Percentiles rank a stretch among this genome's conserved stretches.
phyloP scores from a whole-genome alignment of 345 rosid genomes.

The Abelmoschus esculentus region DNA sequence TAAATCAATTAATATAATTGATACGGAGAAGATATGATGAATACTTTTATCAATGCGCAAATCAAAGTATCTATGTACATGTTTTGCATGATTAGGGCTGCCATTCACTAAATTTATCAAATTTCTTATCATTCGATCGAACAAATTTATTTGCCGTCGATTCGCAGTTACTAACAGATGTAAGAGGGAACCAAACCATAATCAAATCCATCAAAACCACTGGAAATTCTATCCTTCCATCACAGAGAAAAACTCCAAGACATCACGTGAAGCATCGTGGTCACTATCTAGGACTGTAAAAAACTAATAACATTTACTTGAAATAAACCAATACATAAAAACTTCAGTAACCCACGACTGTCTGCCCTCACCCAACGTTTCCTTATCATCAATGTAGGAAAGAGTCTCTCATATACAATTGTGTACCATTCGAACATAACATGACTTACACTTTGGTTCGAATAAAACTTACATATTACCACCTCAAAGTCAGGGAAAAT shows the following conservation, averaged over 20 bases:
- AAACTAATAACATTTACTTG: neutral
- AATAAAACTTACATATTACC: neutral
- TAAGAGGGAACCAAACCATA: neutral
- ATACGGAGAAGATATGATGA: too few species aligned
- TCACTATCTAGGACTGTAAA: constrained; percentile 24
- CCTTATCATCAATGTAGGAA: constrained; percentile 18
- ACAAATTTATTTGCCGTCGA: too few species aligned
- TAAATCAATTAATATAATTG: too few species aligned
- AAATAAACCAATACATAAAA: neutral
- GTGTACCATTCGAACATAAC: constrained; percentile 5
- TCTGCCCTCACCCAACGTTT: constrained; percentile 14
- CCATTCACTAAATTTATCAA: neutral
- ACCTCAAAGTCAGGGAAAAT: too few species aligned
- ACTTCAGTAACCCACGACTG: constrained; percentile 18
- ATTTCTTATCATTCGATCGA: too few species aligned
- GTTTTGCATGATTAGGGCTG: constrained; percentile 12
- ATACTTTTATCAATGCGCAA: neutral
- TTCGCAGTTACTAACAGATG: too few species aligned
- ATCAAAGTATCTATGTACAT: constrained; percentile 2
- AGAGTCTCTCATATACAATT: constrained; percentile 7
- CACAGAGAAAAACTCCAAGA: constrained; percentile 24
- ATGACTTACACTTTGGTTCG: neutral
- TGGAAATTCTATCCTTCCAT: constrained; percentile 22
- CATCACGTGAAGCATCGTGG: constrained; percentile 33
- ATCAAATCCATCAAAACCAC: constrained; percentile 25